These are phyloP conservation scores for Dispira parvispora DNA, from an alignment of 192 early-diverging fungal species.

Conservation along the genomic window DNA sequence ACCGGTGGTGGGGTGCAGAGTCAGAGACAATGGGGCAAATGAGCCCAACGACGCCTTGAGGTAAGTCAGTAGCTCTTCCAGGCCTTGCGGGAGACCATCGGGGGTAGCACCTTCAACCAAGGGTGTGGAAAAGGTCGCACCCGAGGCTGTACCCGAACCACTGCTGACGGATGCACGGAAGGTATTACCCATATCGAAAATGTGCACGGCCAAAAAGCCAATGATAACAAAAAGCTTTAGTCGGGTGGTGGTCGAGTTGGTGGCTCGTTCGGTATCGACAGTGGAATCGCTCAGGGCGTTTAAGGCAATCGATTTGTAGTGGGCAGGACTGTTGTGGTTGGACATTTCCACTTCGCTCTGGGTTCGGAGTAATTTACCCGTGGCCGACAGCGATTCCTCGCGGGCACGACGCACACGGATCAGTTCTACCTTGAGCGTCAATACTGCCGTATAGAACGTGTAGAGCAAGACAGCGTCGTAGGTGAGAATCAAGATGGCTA, in stretches of 20 bases:
- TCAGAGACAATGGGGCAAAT: background rate
- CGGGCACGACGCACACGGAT: constrained; percentile 24
- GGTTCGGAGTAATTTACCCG: background rate
- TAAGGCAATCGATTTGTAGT: constrained; percentile 36
- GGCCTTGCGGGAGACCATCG: background rate
- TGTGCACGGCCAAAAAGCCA: constrained; percentile 44
- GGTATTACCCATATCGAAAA: constrained; percentile 42
- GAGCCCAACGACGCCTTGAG: background rate
- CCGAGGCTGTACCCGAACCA: background rate
- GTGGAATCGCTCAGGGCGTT: constrained; percentile 40
- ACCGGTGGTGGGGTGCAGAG: background rate
- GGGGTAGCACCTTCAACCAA: background rate
- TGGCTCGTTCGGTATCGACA: background rate
- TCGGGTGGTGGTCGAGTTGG: constrained; percentile 31
- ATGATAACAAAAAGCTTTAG: constrained; percentile 42
- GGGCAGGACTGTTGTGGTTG: constrained; percentile 24
- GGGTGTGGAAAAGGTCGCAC: background rate
- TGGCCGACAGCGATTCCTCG: background rate
- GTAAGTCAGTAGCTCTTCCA: background rate
- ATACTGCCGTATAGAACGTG: constrained; percentile 67
- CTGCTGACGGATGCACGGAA: constrained; percentile 15
- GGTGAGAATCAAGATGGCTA: constrained; percentile 60
- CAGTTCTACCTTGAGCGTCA: constrained; percentile 77
- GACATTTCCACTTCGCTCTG: constrained; percentile 14
- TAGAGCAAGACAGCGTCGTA: constrained; percentile 74